These are phyloP conservation scores for Hanseniaspora thailandica DNA, from an alignment of 805 yeast genomes.

Conservation along the genomic window DNA sequence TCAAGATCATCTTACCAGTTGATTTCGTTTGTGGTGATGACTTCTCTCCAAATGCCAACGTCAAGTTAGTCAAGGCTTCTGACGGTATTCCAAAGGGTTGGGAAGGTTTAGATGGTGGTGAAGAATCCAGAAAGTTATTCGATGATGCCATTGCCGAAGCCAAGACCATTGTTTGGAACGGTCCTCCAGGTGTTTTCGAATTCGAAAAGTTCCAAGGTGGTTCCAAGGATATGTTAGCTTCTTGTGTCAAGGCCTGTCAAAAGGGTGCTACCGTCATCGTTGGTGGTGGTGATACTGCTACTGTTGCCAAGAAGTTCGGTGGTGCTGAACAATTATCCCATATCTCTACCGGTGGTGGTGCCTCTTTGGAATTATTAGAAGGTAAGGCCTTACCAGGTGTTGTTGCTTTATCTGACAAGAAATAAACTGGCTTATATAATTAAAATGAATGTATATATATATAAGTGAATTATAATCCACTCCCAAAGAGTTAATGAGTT, in stretches of 20 bases:
- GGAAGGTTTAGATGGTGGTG: slow-evolving; percentile 95
- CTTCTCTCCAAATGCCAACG: slow-evolving; percentile 82
- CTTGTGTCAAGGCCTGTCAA: slow-evolving; percentile 74
- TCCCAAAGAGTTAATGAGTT: not conserved
- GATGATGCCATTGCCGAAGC: slow-evolving; percentile 77
- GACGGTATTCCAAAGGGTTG: slow-evolving; percentile 90
- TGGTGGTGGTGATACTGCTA: slow-evolving; percentile 98
- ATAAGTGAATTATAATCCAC: not conserved
- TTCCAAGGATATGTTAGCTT: slow-evolving; percentile 81
- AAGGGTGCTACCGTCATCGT: slow-evolving; percentile 89
- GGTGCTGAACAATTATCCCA: slow-evolving; percentile 93
- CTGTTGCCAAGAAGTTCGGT: slow-evolving; percentile 96
- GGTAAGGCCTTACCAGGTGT: slow-evolving; percentile 99
- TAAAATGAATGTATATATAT: not conserved
- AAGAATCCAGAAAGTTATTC: slow-evolving; percentile 71
- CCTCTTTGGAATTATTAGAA: slow-evolving; percentile 94
- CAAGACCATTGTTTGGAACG: slow-evolving; percentile 98
- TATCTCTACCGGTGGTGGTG: slow-evolving; percentile 99
- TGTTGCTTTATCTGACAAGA: slow-evolving; percentile 72
- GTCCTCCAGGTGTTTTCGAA: slow-evolving; percentile 99
- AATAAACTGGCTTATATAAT: slow-evolving; percentile 15
- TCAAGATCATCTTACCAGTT: slow-evolving; percentile 84
- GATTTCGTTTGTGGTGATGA: slow-evolving; percentile 94
- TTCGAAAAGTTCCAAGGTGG: slow-evolving; percentile 85
- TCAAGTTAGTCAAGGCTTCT: slow-evolving; percentile 72